A percentile compares a stretch with the other conserved stretches of the same genome.
phyloP scores from a whole-genome alignment of 768 basidiomycete species.

The Psilocybe tampanensis region DNA sequence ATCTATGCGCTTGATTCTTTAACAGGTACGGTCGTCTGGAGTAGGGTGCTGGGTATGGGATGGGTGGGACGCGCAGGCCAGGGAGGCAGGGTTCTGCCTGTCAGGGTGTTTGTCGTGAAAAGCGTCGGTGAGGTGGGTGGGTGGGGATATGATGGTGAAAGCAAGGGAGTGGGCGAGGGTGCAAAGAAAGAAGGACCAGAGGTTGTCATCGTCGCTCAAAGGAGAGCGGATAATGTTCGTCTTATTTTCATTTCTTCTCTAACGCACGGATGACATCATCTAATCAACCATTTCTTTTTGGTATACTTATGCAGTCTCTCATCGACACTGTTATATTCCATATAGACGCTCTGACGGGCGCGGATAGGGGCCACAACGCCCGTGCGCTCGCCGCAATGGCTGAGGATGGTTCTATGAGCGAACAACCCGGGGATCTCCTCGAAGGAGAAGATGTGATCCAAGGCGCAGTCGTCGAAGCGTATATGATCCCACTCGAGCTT shows the following conservation, averaged over 20 bases:
- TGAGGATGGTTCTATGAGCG: constrained; percentile 24
- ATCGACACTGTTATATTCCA: constrained; percentile 79
- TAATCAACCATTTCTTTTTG: background rate
- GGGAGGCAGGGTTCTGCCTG: constrained; percentile 58
- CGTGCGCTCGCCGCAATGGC: constrained; percentile 64
- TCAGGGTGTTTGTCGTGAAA: constrained; percentile 60
- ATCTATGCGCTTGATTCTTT: constrained; percentile 82
- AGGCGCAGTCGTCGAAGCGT: constrained; percentile 62
- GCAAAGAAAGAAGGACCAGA: constrained; percentile 51
- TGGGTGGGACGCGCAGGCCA: constrained; percentile 50
- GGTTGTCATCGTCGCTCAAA: constrained; percentile 63
- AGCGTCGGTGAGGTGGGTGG: constrained; percentile 43
- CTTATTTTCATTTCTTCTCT: constrained; percentile 1
- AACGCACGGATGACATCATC: background rate
- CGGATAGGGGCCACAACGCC: constrained; percentile 36
- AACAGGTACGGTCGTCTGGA: constrained; percentile 81
- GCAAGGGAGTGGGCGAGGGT: background rate
- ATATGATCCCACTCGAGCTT: constrained; percentile 40
- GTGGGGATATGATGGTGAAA: background rate
- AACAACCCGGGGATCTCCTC: constrained; percentile 38
- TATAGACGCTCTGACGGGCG: constrained; percentile 78
- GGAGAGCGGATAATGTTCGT: constrained; percentile 64
- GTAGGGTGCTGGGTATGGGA: constrained; percentile 71
- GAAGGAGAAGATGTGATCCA: constrained; percentile 64
- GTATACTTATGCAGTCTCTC: constrained; percentile 50